Conservation (phyloP, 140 eudicot species). For the Flaveria floridana region DNA sequence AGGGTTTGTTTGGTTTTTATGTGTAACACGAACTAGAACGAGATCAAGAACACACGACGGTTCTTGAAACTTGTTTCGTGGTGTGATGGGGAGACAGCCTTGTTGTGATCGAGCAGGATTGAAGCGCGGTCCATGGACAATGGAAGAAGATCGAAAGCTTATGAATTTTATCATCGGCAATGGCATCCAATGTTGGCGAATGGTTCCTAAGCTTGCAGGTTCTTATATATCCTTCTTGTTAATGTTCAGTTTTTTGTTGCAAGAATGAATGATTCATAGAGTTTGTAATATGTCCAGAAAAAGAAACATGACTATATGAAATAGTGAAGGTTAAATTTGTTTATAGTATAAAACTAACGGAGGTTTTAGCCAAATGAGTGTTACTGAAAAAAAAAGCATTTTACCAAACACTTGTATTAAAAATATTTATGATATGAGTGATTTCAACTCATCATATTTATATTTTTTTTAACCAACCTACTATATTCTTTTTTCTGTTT, state of each 20-base stretch:
- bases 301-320: too few species aligned
- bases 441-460: too few species aligned
- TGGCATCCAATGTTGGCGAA: constrained; percentile 81
- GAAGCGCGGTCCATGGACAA: constrained; percentile 85
- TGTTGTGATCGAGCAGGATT: constrained; percentile 79
- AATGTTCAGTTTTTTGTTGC: not conserved
- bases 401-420: too few species aligned
- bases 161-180: constrained; percentile 58
- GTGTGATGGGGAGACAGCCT: constrained; percentile 71
- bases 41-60: not conserved
- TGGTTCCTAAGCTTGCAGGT: constrained; percentile 86
- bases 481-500: too few species aligned
- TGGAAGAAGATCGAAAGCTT: constrained; percentile 75
- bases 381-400: too few species aligned
- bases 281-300: not conserved
- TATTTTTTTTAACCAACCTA: too few species aligned
- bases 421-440: too few species aligned
- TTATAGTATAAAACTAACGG: too few species aligned
- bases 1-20: constrained; percentile 18
- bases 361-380: too few species aligned
- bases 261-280: not conserved
- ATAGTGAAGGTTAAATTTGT: too few species aligned
- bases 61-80: not conserved
- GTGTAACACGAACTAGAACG: constrained; percentile 1
- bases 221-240: not conserved